These are phyloP conservation scores for Leccinum pseudoinsigne DNA, from an alignment of 1,284 basidiomycete species.

Conservation along the genomic window DNA sequence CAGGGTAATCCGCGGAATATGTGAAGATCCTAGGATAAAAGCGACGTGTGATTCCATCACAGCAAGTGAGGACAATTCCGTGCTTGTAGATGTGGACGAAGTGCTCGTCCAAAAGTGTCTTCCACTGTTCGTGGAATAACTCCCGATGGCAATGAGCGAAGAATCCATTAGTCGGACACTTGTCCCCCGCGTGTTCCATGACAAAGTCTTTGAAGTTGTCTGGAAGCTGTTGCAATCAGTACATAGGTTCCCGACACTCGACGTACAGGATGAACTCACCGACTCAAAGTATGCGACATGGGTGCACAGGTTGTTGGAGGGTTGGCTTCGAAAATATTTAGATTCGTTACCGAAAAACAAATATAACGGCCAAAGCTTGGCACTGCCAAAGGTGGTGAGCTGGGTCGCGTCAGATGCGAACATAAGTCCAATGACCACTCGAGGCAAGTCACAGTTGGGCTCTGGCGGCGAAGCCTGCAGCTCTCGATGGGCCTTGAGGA, in stretches of 20 bases:
- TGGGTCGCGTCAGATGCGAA: background rate
- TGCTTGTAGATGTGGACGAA: background rate
- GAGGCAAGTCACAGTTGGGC: background rate
- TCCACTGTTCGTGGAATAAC: background rate
- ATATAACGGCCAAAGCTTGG: background rate
- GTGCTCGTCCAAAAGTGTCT: background rate
- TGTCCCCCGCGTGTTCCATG: background rate
- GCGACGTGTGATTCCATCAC: background rate
- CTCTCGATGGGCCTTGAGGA: background rate
- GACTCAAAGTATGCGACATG: too few species aligned
- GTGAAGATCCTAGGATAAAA: background rate
- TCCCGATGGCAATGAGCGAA: background rate
- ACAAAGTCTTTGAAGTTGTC: background rate
- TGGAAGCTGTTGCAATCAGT: background rate
- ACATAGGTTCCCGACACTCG: too few species aligned
- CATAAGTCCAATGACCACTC: background rate
- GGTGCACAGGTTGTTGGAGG: background rate
- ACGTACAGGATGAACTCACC: too few species aligned
- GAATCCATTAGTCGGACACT: background rate
- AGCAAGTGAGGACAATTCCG: background rate
- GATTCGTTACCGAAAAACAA: background rate
- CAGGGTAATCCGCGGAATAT: background rate
- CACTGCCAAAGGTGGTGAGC: background rate
- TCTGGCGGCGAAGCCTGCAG: background rate
- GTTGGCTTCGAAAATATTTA: background rate